Conservation (phyloP, 106 monocot species). For the Acanthochlamys bracteata region DNA sequence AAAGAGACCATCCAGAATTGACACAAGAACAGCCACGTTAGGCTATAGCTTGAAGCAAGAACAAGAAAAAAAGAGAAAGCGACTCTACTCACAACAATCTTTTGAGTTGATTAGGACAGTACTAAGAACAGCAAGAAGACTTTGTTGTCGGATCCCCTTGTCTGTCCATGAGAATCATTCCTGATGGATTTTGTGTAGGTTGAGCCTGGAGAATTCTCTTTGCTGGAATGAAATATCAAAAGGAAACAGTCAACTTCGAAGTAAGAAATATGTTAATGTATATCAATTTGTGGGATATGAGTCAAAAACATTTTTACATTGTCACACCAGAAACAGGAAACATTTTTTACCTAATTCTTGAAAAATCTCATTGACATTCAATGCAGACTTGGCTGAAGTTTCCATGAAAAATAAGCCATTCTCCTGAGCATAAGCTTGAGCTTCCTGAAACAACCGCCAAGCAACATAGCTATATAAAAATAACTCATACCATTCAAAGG, state of each 20-base stretch:
- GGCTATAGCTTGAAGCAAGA: no score
- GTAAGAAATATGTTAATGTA: no score
- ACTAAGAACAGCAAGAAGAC: slow-evolving; percentile 49
- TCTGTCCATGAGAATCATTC: slow-evolving; percentile 37
- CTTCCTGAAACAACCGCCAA: slow-evolving; percentile 32
- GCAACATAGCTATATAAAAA: background rate
- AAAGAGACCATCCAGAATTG: no score
- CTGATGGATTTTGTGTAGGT: slow-evolving; percentile 30
- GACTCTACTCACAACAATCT: background rate
- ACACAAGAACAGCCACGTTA: no score
- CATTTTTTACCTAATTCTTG: slow-evolving; percentile 39
- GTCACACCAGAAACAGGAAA: background rate
- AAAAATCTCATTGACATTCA: slow-evolving; percentile 60
- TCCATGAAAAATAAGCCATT: slow-evolving; percentile 63
- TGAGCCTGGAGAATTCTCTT: slow-evolving; percentile 39
- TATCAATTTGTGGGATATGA: no score
- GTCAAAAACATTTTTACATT: background rate
- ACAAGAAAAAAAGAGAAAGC: no score
- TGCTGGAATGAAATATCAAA: slow-evolving; percentile 27
- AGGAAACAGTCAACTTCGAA: background rate
- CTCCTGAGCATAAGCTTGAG: slow-evolving; percentile 56
- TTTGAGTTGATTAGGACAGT: background rate
- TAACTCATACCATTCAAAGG: background rate
- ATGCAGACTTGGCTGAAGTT: slow-evolving; percentile 60
- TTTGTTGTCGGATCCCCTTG: slow-evolving; percentile 5